A percentile compares a stretch with the other conserved stretches of the same genome.
phyloP scores from a whole-genome alignment of 305 asterid species.

The Fraxinus angustifolia region DNA sequence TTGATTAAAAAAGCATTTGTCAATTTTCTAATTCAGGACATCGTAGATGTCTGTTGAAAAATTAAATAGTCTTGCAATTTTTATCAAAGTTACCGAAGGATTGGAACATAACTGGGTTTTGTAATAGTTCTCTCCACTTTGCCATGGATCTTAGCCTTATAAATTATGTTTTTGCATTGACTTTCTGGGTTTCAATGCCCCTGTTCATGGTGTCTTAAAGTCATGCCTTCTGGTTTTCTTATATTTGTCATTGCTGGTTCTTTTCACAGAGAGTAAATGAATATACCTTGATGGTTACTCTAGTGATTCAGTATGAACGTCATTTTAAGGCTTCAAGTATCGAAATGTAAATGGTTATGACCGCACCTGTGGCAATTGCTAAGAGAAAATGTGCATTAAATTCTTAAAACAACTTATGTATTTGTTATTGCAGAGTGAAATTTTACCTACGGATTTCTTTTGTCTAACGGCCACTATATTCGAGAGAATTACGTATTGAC shows the following conservation, averaged over 20 bases:
- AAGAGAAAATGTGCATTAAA: background rate
- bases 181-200: background rate
- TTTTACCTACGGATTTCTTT: background rate
- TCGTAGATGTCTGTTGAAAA: conserved; percentile 4
- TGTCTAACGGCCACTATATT: background rate
- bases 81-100: background rate
- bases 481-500: background rate
- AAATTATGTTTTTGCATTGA: background rate
- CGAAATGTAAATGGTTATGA: background rate
- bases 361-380: background rate
- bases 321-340: background rate
- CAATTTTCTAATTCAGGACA: background rate
- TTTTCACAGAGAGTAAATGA: background rate
- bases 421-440: background rate
- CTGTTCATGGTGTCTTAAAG: background rate
- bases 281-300: background rate
- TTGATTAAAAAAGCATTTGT: background rate
- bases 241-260: background rate
- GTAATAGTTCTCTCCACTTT: background rate
- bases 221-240: background rate
- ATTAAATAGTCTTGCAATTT: background rate
- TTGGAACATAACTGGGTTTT: background rate
- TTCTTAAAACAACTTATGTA: background rate
- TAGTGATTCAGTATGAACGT: background rate
- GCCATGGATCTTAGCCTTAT: background rate